Evolutionary conservation across 768 basidiomycete species (phyloP).

Genomic region (Floccularia luteovirens): DNA sequence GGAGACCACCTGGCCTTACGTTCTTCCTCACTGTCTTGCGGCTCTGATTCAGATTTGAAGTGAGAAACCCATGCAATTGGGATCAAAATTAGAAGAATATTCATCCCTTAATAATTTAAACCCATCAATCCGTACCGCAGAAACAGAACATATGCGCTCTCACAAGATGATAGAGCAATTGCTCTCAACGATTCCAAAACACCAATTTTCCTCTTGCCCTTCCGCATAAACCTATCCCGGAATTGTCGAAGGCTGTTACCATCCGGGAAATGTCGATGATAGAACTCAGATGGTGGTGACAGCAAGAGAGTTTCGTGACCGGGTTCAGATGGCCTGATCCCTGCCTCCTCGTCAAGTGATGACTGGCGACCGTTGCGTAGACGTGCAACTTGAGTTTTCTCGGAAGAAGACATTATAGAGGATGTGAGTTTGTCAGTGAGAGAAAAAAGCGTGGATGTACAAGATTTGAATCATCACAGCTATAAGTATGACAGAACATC

Average conservation of each 20-base stretch:
- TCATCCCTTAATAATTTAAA: conserved; percentile 36
- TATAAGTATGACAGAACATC: no score
- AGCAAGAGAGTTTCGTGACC: no score
- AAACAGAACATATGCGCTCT: not conserved
- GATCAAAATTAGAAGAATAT: conserved; percentile 47
- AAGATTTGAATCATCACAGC: not conserved
- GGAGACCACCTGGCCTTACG: conserved; percentile 23
- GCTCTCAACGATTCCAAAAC: conserved; percentile 34
- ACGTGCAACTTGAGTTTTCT: not conserved
- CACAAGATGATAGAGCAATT: conserved; percentile 48
- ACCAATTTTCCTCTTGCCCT: conserved; percentile 36
- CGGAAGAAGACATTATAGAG: not conserved
- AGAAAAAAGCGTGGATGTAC: not conserved
- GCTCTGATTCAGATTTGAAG: conserved; percentile 20
- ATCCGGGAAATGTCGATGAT: not conserved
- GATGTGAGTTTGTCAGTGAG: not conserved
- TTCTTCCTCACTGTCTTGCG: not conserved
- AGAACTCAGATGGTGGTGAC: no score
- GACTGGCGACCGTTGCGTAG: not conserved
- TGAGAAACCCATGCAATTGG: conserved; percentile 58
- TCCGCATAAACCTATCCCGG: conserved; percentile 37
- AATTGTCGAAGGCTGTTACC: conserved; percentile 19
- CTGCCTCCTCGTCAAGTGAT: not conserved
- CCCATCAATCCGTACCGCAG: not conserved
- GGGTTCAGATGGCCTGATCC: no score